phyloP scores from a whole-genome alignment of 371 early-diverging fungal genomes.

The Mortierella sp. region DNA sequence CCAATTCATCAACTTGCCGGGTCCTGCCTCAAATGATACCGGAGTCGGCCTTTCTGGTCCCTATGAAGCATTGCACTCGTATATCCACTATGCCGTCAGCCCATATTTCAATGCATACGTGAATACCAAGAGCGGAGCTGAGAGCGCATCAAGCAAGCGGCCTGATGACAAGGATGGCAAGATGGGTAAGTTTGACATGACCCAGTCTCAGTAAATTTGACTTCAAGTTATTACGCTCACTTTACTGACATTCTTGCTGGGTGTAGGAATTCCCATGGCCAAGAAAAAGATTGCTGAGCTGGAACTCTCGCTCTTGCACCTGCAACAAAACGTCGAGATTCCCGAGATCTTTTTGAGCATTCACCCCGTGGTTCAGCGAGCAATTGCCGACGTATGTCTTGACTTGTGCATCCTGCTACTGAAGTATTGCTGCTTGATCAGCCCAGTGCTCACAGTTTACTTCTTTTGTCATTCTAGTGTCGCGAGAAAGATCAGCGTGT shows the following conservation, averaged over 20 bases:
- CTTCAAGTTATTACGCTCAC: not conserved
- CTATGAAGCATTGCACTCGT: constrained; percentile 93
- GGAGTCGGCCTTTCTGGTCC: constrained; percentile 72
- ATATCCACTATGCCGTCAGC: constrained; percentile 93
- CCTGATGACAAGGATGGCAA: constrained; percentile 88
- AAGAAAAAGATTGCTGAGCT: constrained; percentile 98
- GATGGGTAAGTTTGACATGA: constrained; percentile 65
- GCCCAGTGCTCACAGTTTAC: too few species aligned
- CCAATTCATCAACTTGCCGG: constrained; percentile 93
- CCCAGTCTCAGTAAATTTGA: not conserved
- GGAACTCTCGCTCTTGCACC: constrained; percentile 91
- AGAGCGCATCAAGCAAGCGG: constrained; percentile 58
- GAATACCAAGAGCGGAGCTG: constrained; percentile 72
- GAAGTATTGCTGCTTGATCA: too few species aligned
- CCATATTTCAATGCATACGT: constrained; percentile 98
- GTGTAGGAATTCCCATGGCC: constrained; percentile 83
- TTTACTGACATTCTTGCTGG: not conserved
- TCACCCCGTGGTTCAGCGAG: constrained; percentile 85
- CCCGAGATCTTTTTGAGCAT: constrained; percentile 91
- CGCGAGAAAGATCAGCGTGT: constrained; percentile 71
- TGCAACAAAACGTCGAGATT: constrained; percentile 98
- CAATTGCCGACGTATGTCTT: constrained; percentile 82
- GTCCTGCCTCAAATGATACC: constrained; percentile 75
- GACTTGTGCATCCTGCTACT: too few species aligned
- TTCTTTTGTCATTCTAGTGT: constrained; percentile 55